A percentile compares a stretch with the other conserved stretches of the same genome.
These are phyloP conservation scores for Glutinoglossum americanum DNA, from an alignment of 495 filamentous ascomycete genomes.

Conservation along the genomic window DNA sequence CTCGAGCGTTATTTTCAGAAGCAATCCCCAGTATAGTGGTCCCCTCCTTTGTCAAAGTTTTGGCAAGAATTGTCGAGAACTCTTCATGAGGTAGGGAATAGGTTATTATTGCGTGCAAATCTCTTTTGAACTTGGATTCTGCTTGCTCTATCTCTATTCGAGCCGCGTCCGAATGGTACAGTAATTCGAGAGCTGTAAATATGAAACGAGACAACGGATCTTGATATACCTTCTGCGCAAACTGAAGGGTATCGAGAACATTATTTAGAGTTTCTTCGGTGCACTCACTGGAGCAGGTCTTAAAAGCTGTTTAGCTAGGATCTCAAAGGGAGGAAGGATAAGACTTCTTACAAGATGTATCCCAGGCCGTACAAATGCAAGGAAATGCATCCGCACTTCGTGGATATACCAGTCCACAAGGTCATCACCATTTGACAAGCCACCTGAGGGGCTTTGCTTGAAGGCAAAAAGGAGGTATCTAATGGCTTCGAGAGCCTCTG, in stretches of 20 bases:
- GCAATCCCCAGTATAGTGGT: slow-evolving; percentile 33
- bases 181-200: slow-evolving; percentile 9
- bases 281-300: slow-evolving; percentile 16
- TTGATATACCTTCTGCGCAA: slow-evolving; percentile 26
- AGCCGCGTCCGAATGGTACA: background rate
- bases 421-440: slow-evolving; percentile 10
- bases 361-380: slow-evolving; percentile 20
- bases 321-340: background rate
- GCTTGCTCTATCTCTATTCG: slow-evolving; percentile 13
- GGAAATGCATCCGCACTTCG: slow-evolving; percentile 29
- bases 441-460: background rate
- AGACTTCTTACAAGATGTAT: slow-evolving; percentile 19
- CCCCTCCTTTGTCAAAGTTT: slow-evolving; percentile 30
- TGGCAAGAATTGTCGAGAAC: slow-evolving; percentile 28
- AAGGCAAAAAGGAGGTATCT: slow-evolving; percentile 1
- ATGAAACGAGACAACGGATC: slow-evolving; percentile 15
- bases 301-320: slow-evolving; percentile 6
- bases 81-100: slow-evolving; percentile 34
- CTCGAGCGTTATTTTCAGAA: slow-evolving; percentile 7
- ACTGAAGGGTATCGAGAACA: slow-evolving; percentile 22
- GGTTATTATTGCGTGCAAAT: slow-evolving; percentile 42
- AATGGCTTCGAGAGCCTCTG: slow-evolving; percentile 5
- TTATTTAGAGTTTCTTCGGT: slow-evolving; percentile 18
- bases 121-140: slow-evolving; percentile 29
- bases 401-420: slow-evolving; percentile 31